Evolutionary conservation across 2,329 filamentous ascomycete species (phyloP).

Genomic region (Penicillium oxalicum): DNA sequence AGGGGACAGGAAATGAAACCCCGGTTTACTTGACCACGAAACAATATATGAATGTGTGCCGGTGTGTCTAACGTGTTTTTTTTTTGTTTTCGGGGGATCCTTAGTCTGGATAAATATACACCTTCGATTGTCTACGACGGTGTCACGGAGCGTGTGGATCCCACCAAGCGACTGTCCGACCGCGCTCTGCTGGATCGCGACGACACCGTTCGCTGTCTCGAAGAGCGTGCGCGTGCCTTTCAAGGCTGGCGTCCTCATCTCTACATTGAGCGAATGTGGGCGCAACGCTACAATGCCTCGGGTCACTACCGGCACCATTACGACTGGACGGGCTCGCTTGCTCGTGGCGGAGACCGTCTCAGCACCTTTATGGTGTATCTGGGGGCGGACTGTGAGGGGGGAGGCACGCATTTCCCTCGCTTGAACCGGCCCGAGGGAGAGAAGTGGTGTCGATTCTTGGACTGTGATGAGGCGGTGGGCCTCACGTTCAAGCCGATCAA

Average conservation of each 20-base stretch:
- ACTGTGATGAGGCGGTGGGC: constrained; percentile 45
- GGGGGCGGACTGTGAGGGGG: constrained; percentile 48
- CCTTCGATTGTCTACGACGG: constrained; percentile 52
- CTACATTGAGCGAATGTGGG: constrained; percentile 57
- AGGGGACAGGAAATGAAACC: too few relatives aligned
- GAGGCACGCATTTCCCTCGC: constrained; percentile 56
- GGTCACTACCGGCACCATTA: constrained; percentile 57
- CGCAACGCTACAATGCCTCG: constrained; percentile 52
- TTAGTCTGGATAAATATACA: constrained; percentile 44
- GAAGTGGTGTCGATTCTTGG: constrained; percentile 54
- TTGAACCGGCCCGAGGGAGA: constrained; percentile 40
- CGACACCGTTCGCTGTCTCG: constrained; percentile 51
- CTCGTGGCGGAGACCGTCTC: constrained; percentile 39
- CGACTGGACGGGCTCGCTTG: constrained; percentile 48
- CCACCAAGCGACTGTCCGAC: constrained; percentile 49
- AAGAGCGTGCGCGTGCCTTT: constrained; percentile 52
- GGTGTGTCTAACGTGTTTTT: background rate
- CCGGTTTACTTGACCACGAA: too few relatives aligned
- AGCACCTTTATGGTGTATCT: constrained; percentile 61
- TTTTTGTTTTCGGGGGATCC: background rate
- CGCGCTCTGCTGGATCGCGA: constrained; percentile 44
- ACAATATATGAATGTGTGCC: too few relatives aligned
- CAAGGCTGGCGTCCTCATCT: constrained; percentile 56
- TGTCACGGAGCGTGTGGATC: constrained; percentile 43
- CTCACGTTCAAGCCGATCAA: constrained; percentile 54